phyloP scores from a whole-genome alignment of 805 yeast genomes.

The Candida easanensis region DNA sequence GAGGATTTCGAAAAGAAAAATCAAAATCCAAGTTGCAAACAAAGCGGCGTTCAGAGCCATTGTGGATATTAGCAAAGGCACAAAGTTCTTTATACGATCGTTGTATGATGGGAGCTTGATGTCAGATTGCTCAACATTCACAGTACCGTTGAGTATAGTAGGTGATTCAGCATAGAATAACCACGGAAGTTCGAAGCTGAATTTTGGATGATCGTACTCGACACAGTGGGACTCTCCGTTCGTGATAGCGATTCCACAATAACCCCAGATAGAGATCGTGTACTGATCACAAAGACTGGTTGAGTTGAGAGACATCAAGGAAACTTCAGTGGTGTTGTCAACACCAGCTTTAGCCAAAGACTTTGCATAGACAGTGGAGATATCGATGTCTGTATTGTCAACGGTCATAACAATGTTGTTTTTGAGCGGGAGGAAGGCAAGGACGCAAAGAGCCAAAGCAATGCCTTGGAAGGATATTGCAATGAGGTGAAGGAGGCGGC shows the following conservation, averaged over 20 bases:
- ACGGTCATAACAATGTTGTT: neutral
- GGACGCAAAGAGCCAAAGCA: neutral
- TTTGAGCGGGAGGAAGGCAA: conserved; percentile 1
- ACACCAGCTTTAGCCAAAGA: neutral
- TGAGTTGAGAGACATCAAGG: neutral
- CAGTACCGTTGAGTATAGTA: neutral
- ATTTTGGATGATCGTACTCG: neutral
- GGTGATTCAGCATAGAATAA: neutral
- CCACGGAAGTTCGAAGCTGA: neutral
- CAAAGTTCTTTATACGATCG: neutral
- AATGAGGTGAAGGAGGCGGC: neutral
- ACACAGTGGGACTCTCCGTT: neutral
- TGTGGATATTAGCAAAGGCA: neutral
- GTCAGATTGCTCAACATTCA: neutral
- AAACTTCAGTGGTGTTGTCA: neutral
- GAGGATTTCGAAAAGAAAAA: neutral
- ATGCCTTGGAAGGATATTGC: neutral
- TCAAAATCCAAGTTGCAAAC: neutral
- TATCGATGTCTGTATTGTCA: neutral
- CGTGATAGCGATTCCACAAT: neutral
- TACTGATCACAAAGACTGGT: neutral
- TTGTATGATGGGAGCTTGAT: neutral
- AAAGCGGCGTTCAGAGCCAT: neutral
- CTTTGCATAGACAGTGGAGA: neutral
- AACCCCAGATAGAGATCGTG: neutral